These are phyloP conservation scores for Limnanthes douglasii DNA, from an alignment of 345 rosid genomes.

Conservation along the genomic window DNA sequence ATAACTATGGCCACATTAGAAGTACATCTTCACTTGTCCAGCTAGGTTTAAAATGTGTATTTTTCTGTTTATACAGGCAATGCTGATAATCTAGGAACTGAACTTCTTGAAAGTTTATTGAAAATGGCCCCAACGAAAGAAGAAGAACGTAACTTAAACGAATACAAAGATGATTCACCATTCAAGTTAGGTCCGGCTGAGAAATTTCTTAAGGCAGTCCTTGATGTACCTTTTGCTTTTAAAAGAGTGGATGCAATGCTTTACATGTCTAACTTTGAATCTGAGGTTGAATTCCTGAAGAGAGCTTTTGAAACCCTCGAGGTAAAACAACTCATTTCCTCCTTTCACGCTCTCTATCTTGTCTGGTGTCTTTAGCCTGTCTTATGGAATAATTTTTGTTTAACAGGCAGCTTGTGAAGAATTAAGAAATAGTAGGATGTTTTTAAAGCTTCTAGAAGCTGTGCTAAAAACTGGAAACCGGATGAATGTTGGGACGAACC, in stretches of 20 bases:
- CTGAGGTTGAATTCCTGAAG: slow-evolving; percentile 80
- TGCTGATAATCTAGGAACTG: slow-evolving; percentile 79
- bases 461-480: slow-evolving; percentile 98
- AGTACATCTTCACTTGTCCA: too few species aligned
- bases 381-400: background rate
- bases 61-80: slow-evolving; percentile 38
- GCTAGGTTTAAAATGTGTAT: background rate
- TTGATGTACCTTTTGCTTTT: slow-evolving; percentile 93
- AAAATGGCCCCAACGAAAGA: slow-evolving; percentile 95
- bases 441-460: slow-evolving; percentile 85
- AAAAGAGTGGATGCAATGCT: slow-evolving; percentile 80
- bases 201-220: slow-evolving; percentile 72
- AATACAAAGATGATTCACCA: slow-evolving; percentile 61
- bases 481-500: slow-evolving; percentile 96
- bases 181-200: slow-evolving; percentile 80
- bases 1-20: too few species aligned
- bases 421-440: slow-evolving; percentile 78
- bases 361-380: background rate
- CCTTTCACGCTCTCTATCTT: background rate
- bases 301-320: slow-evolving; percentile 81
- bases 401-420: slow-evolving; percentile 92
- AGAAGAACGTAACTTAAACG: slow-evolving; percentile 82
- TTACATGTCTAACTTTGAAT: slow-evolving; percentile 72
- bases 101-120: slow-evolving; percentile 82
- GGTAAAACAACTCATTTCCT: slow-evolving; percentile 21